phyloP scores from a whole-genome alignment of 352 stramenopile species.

The Phytophthora citrophthora region DNA sequence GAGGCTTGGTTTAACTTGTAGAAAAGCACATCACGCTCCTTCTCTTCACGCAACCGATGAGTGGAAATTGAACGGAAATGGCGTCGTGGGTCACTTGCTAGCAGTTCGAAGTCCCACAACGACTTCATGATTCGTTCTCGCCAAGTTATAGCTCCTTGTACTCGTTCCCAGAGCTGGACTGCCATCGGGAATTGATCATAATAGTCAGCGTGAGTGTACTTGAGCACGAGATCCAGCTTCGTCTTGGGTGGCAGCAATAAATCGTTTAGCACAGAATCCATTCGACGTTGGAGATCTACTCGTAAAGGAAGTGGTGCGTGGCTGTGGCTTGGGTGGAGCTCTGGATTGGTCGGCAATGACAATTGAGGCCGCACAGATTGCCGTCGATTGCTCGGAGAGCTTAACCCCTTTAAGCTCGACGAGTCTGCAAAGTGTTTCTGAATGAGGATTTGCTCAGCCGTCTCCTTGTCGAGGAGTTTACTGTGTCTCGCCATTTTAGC shows the following conservation, averaged over 20 bases:
- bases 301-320: slow-evolving; percentile 57
- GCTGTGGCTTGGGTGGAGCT: slow-evolving; percentile 25
- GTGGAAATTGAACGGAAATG: slow-evolving; percentile 78
- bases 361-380: slow-evolving; percentile 8
- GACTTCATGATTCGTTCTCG: slow-evolving; percentile 53
- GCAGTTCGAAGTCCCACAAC: slow-evolving; percentile 55
- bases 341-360: neutral
- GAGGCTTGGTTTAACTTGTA: slow-evolving; percentile 58
- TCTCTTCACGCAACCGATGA: slow-evolving; percentile 64
- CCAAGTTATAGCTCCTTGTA: slow-evolving; percentile 41
- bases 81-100: slow-evolving; percentile 71
- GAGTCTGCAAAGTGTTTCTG: slow-evolving; percentile 52
- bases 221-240: slow-evolving; percentile 77
- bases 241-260: slow-evolving; percentile 57
- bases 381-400: slow-evolving; percentile 1
- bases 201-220: slow-evolving; percentile 67
- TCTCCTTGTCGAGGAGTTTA: slow-evolving; percentile 44
- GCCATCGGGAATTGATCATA: slow-evolving; percentile 69
- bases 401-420: neutral
- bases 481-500: slow-evolving; percentile 33
- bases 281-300: slow-evolving; percentile 62
- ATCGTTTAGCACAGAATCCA: slow-evolving; percentile 57
- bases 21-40: slow-evolving; percentile 68
- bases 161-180: slow-evolving; percentile 71
- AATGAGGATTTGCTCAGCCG: slow-evolving; percentile 49